Evolutionary conservation across 169 alveolate species (phyloP), one percentile per base, ranked within the genome.

Genomic region (Plasmodium yoelii): DNA sequence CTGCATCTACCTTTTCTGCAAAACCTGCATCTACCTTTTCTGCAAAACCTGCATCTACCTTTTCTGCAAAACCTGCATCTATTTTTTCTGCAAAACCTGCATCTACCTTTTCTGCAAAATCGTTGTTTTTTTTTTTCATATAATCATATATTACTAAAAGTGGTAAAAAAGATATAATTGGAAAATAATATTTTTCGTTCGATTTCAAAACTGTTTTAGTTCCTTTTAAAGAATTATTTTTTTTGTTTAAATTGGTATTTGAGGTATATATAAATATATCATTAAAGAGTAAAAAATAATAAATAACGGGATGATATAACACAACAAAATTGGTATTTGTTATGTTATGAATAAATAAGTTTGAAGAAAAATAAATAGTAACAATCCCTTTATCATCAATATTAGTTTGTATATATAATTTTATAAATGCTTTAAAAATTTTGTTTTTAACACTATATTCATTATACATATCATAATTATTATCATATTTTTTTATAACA

Each of bases 361-460:
- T 77, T 19, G 88, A 77, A 0, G 88, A 63, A 46, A 77, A 77
- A 56, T 77, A 77, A 15, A 77, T 77, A 9, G 88, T 63, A 4
- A 77, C 88, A n/a, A 57, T 34, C 4, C 88, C 88, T 44, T 77
- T 77, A 24, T 77, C 88, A 51, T 77, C 88, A 22, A 77, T 44
- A 47, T 77, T 77, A 0, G 88, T 77, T 24, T 77, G 88, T 8
- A 77, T 77, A 24, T 77, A 77, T 56, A 77, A 68, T 44, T 77
- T 77, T 12, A 77, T 77, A 44, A 77, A 77, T 4, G 88, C 64
- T 63, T 77, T 77, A 64, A 77, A 77, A 7, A 51, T 10, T 77
- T 77, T 77, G 51, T 77, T 77, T 68, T 18, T 61, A 13, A 77
- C 49, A 19, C 65, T 47, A 24, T 77, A 57, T n/a, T 77, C 88